phyloP scores from a whole-genome alignment of 1,284 basidiomycete genomes.

The Singerocomus rubriflavus region DNA sequence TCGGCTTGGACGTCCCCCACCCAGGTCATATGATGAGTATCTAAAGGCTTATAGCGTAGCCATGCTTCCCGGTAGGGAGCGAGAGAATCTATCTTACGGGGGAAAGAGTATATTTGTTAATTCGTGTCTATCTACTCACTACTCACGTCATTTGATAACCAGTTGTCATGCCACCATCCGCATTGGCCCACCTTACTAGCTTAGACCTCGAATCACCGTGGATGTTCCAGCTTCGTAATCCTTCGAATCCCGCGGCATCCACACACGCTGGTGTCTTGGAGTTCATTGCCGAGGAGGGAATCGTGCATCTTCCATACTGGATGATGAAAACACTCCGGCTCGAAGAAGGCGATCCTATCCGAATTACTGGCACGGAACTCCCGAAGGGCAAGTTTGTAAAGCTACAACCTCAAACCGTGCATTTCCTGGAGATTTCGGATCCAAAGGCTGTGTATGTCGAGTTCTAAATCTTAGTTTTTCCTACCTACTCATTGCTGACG shows the following conservation, averaged over 20 bases:
- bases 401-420: conserved; percentile 92
- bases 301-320: conserved; percentile 96
- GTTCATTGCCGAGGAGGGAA: conserved; percentile 97
- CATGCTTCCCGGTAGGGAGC: conserved; percentile 78
- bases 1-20: conserved; percentile 47
- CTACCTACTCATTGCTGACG: conserved; percentile 3
- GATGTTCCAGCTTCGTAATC: conserved; percentile 95
- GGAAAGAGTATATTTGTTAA: conserved; percentile 83
- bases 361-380: conserved; percentile 84
- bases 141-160: conserved; percentile 5
- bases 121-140: conserved; percentile 4
- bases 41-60: conserved; percentile 84
- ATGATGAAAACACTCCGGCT: conserved; percentile 98
- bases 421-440: conserved; percentile 94
- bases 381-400: conserved; percentile 97
- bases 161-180: conserved; percentile 98
- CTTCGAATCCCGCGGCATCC: conserved; percentile 78
- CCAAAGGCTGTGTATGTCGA: conserved; percentile 90
- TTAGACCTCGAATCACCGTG: conserved; percentile 93
- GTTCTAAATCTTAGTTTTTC: neutral
- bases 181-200: conserved; percentile 83
- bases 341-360: conserved; percentile 93
- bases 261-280: conserved; percentile 98
- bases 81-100: conserved; percentile 89
- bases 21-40: conserved; percentile 76